These are phyloP conservation scores for Metarhizium anisopliae DNA, from an alignment of 2,329 filamentous ascomycete species.

Conservation along the genomic window DNA sequence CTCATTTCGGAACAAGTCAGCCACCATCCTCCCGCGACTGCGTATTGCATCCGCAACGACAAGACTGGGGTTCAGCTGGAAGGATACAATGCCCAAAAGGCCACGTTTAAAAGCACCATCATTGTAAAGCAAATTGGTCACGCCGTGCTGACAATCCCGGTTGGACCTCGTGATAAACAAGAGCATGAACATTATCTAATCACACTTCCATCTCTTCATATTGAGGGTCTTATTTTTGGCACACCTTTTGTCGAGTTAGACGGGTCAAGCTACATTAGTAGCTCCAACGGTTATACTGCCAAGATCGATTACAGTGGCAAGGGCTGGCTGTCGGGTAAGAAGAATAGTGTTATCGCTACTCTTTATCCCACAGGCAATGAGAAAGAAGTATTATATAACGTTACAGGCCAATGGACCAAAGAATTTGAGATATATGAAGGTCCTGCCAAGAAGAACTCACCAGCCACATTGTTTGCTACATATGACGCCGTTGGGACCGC, in stretches of 20 bases:
- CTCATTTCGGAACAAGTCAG: slow-evolving; percentile 90
- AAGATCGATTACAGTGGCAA: slow-evolving; percentile 91
- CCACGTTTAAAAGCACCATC: slow-evolving; percentile 88
- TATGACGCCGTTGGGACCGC: slow-evolving; percentile 51
- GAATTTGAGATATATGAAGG: slow-evolving; percentile 69
- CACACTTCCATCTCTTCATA: slow-evolving; percentile 82
- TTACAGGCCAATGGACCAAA: slow-evolving; percentile 86
- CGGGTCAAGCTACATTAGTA: slow-evolving; percentile 73
- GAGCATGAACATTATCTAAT: slow-evolving; percentile 71
- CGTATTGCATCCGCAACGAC: slow-evolving; percentile 84
- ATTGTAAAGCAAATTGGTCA: slow-evolving; percentile 93
- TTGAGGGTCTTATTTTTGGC: slow-evolving; percentile 83
- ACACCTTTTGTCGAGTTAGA: slow-evolving; percentile 88
- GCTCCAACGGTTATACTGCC: slow-evolving; percentile 75
- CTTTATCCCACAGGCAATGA: slow-evolving; percentile 64
- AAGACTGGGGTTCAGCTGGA: slow-evolving; percentile 69
- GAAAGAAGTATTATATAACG: slow-evolving; percentile 69
- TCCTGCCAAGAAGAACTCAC: slow-evolving; percentile 38
- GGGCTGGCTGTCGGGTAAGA: slow-evolving; percentile 92
- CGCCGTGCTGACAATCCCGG: slow-evolving; percentile 67
- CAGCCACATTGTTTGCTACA: slow-evolving; percentile 41
- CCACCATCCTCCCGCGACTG: slow-evolving; percentile 91
- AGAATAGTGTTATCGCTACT: slow-evolving; percentile 76
- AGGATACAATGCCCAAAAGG: slow-evolving; percentile 95
- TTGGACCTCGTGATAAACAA: slow-evolving; percentile 19